Percentiles rank a stretch among this genome's conserved stretches.
Conservation (phyloP, 441 rosid species). For the Bocquillonia castaneifolia region DNA sequence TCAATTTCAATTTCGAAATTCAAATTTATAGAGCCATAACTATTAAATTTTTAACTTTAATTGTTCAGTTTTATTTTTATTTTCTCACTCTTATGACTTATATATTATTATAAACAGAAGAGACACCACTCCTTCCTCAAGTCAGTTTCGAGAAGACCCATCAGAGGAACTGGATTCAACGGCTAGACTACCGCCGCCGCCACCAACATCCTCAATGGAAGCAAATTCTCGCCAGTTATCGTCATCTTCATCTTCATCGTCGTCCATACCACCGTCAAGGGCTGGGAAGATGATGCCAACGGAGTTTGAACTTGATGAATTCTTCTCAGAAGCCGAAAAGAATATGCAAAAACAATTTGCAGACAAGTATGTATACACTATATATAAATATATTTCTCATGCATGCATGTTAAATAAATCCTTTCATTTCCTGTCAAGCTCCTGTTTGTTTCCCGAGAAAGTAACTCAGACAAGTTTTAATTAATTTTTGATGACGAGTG, state of each 20-base stretch:
- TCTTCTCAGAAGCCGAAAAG: slow-evolving; percentile 60
- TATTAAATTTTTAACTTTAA: too few relatives aligned
- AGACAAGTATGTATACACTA: slow-evolving; percentile 46
- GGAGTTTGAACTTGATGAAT: slow-evolving; percentile 55
- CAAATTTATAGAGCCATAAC: too few relatives aligned
- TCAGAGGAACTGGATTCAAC: slow-evolving; percentile 34
- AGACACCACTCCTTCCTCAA: slow-evolving; percentile 42
- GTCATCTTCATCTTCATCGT: too few relatives aligned
- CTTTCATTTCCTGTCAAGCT: neutral
- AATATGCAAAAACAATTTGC: slow-evolving; percentile 37
- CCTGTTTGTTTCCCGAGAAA: slow-evolving; percentile 23
- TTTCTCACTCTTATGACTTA: too few relatives aligned
- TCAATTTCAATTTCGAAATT: slow-evolving; percentile 30
- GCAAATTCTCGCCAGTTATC: slow-evolving; percentile 33
- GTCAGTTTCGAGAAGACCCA: slow-evolving; percentile 32
- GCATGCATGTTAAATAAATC: slow-evolving; percentile 15
- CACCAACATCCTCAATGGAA: slow-evolving; percentile 12
- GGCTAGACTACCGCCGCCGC: slow-evolving; percentile 24
- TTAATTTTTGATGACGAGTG: neutral
- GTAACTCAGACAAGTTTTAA: neutral
- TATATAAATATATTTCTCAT: neutral
- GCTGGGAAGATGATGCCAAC: slow-evolving; percentile 41
- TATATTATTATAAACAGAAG: slow-evolving; percentile 36
- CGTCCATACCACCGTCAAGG: slow-evolving; percentile 2
- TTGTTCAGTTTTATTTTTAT: too few relatives aligned